A percentile compares a stretch with the other conserved stretches of the same genome.
Evolutionary conservation across 345 rosid species (phyloP).

Genomic region (Fremontodendron californicum): DNA sequence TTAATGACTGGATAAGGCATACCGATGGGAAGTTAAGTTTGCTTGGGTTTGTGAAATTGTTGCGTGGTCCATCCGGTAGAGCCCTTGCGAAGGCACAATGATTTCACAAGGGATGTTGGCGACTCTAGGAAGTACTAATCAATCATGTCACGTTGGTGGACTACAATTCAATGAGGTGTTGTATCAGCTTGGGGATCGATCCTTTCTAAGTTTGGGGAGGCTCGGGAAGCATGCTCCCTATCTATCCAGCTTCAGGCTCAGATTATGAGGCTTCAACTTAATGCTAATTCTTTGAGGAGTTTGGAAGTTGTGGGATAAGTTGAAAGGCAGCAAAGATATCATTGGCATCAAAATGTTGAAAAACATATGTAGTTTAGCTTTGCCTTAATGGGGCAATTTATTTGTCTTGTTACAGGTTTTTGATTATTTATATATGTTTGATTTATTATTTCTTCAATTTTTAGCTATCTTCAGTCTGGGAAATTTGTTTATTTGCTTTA

Average conservation of each 20-base stretch:
- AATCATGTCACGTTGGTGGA: neutral
- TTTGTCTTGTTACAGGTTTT: neutral
- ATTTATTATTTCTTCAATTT: neutral
- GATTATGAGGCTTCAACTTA: neutral
- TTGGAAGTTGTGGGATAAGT: neutral
- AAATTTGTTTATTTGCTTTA: neutral
- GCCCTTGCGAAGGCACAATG: conserved; percentile 29
- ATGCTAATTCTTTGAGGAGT: conserved; percentile 18
- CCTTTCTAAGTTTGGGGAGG: neutral
- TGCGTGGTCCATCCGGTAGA: conserved; percentile 77
- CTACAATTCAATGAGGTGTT: neutral
- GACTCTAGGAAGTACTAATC: neutral
- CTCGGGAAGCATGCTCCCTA: neutral
- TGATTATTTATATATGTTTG: neutral
- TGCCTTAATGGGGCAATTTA: neutral
- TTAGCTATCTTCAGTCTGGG: neutral
- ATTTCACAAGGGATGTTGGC: conserved; percentile 8
- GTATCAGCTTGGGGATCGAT: neutral
- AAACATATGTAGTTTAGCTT: neutral
- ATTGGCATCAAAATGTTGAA: conserved; percentile 21
- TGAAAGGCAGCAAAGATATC: neutral
- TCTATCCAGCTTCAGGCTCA: neutral
- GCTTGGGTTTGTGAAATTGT: conserved; percentile 78
- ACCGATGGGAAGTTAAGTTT: conserved; percentile 93
- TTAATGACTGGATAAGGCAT: conserved; percentile 90